Evolutionary conservation across 2,329 filamentous ascomycete species (phyloP).

Genomic region (Hyphodiscus sp.): DNA sequence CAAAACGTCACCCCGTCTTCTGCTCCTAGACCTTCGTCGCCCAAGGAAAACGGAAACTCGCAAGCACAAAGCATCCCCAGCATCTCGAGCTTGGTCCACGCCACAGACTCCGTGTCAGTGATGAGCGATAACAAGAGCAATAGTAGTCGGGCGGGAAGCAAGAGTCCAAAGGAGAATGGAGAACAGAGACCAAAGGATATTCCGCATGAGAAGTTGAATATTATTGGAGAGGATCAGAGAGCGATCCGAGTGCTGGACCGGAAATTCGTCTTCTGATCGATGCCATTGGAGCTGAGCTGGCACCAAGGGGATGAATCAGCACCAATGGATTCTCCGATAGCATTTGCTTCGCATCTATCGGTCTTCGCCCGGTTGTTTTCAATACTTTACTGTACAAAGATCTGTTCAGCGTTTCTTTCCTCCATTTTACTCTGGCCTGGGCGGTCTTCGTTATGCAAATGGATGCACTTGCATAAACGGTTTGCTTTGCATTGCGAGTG

Average conservation of each 20-base stretch:
- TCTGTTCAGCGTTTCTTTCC: not conserved
- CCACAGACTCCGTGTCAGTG: constrained; percentile 24
- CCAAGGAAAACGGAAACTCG: constrained; percentile 14
- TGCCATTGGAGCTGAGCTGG: no score
- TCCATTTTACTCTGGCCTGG: not conserved
- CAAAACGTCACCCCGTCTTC: constrained; percentile 19
- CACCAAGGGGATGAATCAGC: not conserved
- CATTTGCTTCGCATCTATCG: not conserved
- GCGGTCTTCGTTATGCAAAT: not conserved
- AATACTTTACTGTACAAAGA: not conserved
- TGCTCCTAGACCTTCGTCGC: constrained; percentile 10
- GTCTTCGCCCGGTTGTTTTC: not conserved
- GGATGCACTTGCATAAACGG: constrained; percentile 1
- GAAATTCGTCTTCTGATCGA: constrained; percentile 38
- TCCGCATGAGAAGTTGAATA: constrained; percentile 47
- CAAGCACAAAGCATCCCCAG: constrained; percentile 28
- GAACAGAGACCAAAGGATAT: constrained; percentile 44
- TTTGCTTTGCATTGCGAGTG: constrained; percentile 12
- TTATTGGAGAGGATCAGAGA: constrained; percentile 53
- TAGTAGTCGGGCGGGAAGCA: constrained; percentile 23
- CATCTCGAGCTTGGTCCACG: constrained; percentile 28
- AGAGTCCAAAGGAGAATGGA: constrained; percentile 20
- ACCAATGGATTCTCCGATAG: not conserved
- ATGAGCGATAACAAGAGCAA: constrained; percentile 27
- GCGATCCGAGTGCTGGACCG: constrained; percentile 60